A percentile compares a stretch with the other conserved stretches of the same genome.
Evolutionary conservation across 179 eudicot genomes (phyloP).

Genomic region (Silene coronaria): DNA sequence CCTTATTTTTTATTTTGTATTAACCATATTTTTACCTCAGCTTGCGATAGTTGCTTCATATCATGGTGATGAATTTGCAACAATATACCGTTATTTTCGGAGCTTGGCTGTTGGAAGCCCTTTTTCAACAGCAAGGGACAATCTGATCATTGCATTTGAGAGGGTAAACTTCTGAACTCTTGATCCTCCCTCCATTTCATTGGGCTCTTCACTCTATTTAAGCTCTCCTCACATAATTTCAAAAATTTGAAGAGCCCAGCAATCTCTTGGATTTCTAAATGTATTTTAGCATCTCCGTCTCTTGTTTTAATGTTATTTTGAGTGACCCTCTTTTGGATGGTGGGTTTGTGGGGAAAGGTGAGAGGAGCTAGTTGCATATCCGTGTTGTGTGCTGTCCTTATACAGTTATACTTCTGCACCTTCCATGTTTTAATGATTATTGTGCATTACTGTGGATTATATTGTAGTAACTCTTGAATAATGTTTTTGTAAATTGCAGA

Average conservation of each 20-base stretch:
- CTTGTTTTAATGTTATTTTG: neutral
- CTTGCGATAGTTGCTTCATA: conserved; percentile 89
- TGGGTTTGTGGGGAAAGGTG: neutral
- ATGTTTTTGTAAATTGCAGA: conserved; percentile 40
- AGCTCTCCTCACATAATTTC: neutral
- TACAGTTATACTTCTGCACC: neutral
- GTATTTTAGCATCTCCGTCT: neutral
- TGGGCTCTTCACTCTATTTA: neutral
- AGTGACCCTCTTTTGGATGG: neutral
- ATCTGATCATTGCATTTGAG: conserved; percentile 86
- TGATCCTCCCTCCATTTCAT: neutral
- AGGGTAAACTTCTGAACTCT: conserved; percentile 47
- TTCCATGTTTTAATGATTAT: neutral
- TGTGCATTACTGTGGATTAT: neutral
- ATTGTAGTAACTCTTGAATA: neutral
- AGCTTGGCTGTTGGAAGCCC: conserved; percentile 91
- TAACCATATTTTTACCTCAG: conserved; percentile 29
- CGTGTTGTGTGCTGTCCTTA: neutral
- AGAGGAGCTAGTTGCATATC: neutral
- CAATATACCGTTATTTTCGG: conserved; percentile 78
- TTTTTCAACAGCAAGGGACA: conserved; percentile 85
- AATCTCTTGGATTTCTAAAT: neutral
- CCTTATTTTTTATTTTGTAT: conserved; percentile 9
- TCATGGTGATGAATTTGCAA: conserved; percentile 69
- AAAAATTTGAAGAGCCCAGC: neutral